Evolutionary conservation across 805 yeast species (phyloP).

Genomic region (Wickerhamiella allomyrinae): DNA sequence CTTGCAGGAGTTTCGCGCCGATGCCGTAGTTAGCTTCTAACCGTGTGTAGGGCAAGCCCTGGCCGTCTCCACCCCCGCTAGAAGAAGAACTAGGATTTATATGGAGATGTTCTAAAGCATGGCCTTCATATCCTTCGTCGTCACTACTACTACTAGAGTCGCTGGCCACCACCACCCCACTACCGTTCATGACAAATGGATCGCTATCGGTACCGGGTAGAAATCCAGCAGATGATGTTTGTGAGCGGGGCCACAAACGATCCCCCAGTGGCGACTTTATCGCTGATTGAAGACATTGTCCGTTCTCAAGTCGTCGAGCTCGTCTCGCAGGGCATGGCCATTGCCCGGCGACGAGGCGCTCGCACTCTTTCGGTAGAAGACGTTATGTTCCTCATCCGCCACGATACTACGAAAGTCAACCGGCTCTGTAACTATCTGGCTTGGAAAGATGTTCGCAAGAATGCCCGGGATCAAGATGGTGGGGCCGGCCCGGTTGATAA

Average conservation of each 20-base stretch:
- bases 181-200: conserved; percentile 3
- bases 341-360: conserved; percentile 69
- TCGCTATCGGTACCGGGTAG: conserved; percentile 65
- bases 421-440: conserved; percentile 79
- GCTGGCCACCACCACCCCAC: background rate
- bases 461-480: conserved; percentile 51
- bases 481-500: conserved; percentile 34
- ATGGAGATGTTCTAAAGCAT: background rate
- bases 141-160: background rate
- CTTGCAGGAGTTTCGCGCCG: conserved; percentile 62
- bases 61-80: too few species aligned
- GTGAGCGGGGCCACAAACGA: conserved; percentile 91
- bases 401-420: conserved; percentile 87
- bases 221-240: conserved; percentile 98
- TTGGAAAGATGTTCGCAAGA: conserved; percentile 93
- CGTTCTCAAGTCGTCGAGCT: conserved; percentile 89
- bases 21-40: conserved; percentile 44
- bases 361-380: conserved; percentile 84
- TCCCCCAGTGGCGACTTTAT: conserved; percentile 82
- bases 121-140: background rate
- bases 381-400: conserved; percentile 79
- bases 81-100: conserved; percentile 4
- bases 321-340: conserved; percentile 53
- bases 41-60: too few species aligned
- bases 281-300: conserved; percentile 90